Conservation (phyloP, 768 basidiomycete species). For the Ramaria rubella region DNA sequence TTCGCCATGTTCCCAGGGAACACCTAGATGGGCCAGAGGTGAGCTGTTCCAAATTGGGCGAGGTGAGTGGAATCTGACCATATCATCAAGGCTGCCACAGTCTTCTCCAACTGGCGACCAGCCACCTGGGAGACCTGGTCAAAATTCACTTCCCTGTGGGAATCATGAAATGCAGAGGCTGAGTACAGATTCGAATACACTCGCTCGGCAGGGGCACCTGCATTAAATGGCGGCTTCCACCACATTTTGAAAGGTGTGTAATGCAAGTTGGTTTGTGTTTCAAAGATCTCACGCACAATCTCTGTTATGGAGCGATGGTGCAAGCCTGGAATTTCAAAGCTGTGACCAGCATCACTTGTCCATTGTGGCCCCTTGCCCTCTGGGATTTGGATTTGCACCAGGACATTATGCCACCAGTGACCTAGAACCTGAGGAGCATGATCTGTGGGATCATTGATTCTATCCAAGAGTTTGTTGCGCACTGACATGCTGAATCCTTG, state of each 20-base stretch:
- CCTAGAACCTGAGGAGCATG: not conserved
- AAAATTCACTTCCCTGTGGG: too few relatives aligned
- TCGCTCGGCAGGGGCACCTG: constrained; percentile 8
- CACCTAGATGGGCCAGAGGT: constrained; percentile 31
- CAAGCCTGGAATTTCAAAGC: constrained; percentile 24
- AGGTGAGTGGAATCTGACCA: constrained; percentile 34
- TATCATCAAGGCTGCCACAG: constrained; percentile 23
- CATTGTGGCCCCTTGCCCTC: constrained; percentile 5
- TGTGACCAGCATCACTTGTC: not conserved
- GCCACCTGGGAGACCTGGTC: constrained; percentile 18
- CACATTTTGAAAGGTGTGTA: constrained; percentile 25
- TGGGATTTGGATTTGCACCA: constrained; percentile 24
- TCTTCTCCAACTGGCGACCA: constrained; percentile 16
- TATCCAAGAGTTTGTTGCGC: not conserved
- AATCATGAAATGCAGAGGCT: constrained; percentile 19
- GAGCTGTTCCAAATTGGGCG: constrained; percentile 29
- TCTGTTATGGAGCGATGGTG: constrained; percentile 19
- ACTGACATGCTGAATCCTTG: not conserved
- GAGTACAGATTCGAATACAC: constrained; percentile 19
- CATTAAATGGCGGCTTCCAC: constrained; percentile 8
- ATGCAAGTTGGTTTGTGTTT: constrained; percentile 18
- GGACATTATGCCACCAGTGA: not conserved
- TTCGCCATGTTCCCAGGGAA: constrained; percentile 38
- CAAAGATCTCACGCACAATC: constrained; percentile 22
- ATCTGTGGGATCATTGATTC: not conserved